phyloP scores from a whole-genome alignment of 192 early-diverging fungal genomes.

The Kappamyces sp. region DNA sequence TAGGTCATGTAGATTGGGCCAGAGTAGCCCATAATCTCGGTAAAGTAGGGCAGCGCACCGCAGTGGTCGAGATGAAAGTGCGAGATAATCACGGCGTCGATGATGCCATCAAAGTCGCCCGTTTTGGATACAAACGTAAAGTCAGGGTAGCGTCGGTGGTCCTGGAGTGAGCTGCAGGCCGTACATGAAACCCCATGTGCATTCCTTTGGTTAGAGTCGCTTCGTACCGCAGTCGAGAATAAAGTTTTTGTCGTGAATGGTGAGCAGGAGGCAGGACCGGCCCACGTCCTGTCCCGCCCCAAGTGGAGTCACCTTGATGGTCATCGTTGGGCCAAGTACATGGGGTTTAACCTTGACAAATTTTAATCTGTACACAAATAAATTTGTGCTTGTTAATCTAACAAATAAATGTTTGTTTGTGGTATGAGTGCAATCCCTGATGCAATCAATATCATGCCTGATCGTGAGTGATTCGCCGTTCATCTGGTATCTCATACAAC shows the following conservation, averaged over 20 bases:
- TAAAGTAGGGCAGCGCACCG: slow-evolving; percentile 92
- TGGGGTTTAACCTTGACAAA: too few species aligned
- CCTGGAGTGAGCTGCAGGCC: slow-evolving; percentile 19
- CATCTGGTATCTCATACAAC: too few species aligned
- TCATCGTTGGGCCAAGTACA: not conserved
- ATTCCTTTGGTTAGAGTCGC: not conserved
- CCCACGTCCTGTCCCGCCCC: slow-evolving; percentile 99
- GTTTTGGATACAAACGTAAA: slow-evolving; percentile 83
- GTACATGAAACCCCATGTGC: too few species aligned
- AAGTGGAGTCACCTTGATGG: slow-evolving; percentile 78
- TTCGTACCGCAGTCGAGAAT: slow-evolving; percentile 48
- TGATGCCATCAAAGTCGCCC: slow-evolving; percentile 68
- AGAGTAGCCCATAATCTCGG: slow-evolving; percentile 88
- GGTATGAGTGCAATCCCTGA: too few species aligned
- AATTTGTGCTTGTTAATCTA: too few species aligned
- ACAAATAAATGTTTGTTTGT: too few species aligned
- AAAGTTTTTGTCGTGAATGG: slow-evolving; percentile 94
- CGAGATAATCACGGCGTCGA: slow-evolving; percentile 91
- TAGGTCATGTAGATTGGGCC: slow-evolving; percentile 98
- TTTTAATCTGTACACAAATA: too few species aligned
- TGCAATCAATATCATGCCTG: too few species aligned
- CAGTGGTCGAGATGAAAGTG: slow-evolving; percentile 99
- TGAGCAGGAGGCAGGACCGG: slow-evolving; percentile 82
- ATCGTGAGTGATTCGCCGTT: too few species aligned
- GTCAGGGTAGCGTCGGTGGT: slow-evolving; percentile 89